phyloP scores from a whole-genome alignment of 2,329 filamentous ascomycete genomes.

The Herpotrichia juniperi region DNA sequence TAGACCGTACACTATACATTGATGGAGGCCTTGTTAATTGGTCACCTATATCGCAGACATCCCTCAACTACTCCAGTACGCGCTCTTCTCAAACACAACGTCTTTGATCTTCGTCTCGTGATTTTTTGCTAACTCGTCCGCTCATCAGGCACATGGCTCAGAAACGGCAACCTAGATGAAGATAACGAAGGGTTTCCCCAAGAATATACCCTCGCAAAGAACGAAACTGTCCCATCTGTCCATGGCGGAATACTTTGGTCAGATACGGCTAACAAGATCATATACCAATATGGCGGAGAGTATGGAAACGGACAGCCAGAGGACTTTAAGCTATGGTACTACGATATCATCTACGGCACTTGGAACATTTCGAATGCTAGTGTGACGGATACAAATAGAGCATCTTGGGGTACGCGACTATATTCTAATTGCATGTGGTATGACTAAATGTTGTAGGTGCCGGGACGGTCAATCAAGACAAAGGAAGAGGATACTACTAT shows the following conservation, averaged over 20 bases:
- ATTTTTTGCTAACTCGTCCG: not conserved
- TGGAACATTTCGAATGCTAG: slow-evolving; percentile 48
- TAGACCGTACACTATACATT: slow-evolving; percentile 63
- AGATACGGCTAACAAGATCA: slow-evolving; percentile 63
- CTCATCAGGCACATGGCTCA: slow-evolving; percentile 54
- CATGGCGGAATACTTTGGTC: slow-evolving; percentile 58
- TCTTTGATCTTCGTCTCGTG: not conserved
- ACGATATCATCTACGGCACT: slow-evolving; percentile 59
- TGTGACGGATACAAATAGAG: slow-evolving; percentile 9
- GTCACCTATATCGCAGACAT: slow-evolving; percentile 9
- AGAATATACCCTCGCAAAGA: slow-evolving; percentile 61
- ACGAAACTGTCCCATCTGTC: slow-evolving; percentile 57
- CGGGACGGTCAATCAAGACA: slow-evolving; percentile 56
- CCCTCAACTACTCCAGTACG: slow-evolving; percentile 22
- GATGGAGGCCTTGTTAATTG: slow-evolving; percentile 44
- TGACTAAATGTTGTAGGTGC: slow-evolving; percentile 43
- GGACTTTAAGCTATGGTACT: slow-evolving; percentile 57
- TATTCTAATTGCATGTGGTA: not conserved
- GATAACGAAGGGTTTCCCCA: slow-evolving; percentile 51
- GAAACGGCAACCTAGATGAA: slow-evolving; percentile 59
- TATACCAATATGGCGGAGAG: slow-evolving; percentile 66
- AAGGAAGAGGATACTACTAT: slow-evolving; percentile 63
- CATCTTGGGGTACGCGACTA: slow-evolving; percentile 20
- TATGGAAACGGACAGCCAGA: slow-evolving; percentile 47
- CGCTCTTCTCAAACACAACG: not conserved